These are phyloP conservation scores for Coemansia sp. DNA, from an alignment of 192 early-diverging fungal species.

Conservation along the genomic window DNA sequence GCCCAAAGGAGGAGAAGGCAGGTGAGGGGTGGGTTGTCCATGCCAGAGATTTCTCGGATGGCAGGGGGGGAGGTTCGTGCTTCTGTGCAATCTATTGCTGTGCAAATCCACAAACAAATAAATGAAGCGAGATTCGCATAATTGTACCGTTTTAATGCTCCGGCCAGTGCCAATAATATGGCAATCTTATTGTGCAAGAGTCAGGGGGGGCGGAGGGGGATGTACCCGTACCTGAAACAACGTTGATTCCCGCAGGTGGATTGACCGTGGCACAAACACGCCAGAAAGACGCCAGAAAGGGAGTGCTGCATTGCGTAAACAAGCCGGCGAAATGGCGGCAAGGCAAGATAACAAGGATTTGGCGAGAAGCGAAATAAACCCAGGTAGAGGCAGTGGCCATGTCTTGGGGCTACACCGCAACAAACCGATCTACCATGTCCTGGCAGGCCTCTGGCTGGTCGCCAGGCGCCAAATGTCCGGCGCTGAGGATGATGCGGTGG, in stretches of 20 bases:
- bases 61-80: no score
- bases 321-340: not conserved
- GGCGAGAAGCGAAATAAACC: no score
- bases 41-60: no score
- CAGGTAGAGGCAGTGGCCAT: not conserved
- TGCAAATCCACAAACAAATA: not conserved
- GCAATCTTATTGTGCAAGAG: not conserved
- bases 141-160: not conserved
- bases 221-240: not conserved
- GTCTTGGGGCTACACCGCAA: not conserved
- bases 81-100: not conserved
- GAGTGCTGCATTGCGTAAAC: not conserved
- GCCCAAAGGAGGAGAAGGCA: not conserved
- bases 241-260: no score
- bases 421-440: slow-evolving; percentile 35
- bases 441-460: slow-evolving; percentile 54
- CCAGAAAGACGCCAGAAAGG: no score
- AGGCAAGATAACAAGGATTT: not conserved
- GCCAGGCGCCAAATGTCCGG: slow-evolving; percentile 68
- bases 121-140: not conserved
- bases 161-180: not conserved
- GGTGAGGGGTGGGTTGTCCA: no score
- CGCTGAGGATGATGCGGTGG: slow-evolving; percentile 57
- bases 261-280: no score
- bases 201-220: not conserved